These are phyloP conservation scores for Cryptococcus sp. DNA, from an alignment of 1,284 basidiomycete genomes.

Conservation along the genomic window DNA sequence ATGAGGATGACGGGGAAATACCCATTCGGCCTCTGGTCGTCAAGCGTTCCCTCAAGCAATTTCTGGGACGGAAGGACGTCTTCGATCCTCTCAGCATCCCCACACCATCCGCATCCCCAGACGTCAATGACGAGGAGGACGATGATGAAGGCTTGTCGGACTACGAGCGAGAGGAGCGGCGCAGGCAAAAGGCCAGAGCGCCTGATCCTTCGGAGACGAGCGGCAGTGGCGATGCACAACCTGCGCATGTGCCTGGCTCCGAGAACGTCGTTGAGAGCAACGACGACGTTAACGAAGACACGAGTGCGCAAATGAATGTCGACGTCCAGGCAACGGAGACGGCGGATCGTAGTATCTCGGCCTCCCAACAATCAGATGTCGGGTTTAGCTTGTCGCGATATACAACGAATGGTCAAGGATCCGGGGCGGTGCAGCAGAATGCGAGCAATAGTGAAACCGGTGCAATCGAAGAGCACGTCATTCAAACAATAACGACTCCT, in stretches of 20 bases:
- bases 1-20: slow-evolving; percentile 9
- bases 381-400: neutral
- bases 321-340: neutral
- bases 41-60: neutral
- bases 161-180: slow-evolving; percentile 24
- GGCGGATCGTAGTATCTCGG: neutral
- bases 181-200: slow-evolving; percentile 5
- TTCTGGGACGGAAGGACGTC: neutral
- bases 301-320: neutral
- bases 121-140: slow-evolving; percentile 15
- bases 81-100: slow-evolving; percentile 16
- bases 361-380: neutral
- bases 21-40: slow-evolving; percentile 5
- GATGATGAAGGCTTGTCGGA: slow-evolving; percentile 21
- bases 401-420: neutral
- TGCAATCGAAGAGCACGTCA: neutral
- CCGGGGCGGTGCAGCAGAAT: neutral
- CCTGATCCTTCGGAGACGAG: neutral
- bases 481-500: neutral
- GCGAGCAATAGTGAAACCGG: neutral
- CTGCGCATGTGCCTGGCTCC: neutral
- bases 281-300: neutral
- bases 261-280: neutral
- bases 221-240: neutral
- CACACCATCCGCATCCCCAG: slow-evolving; percentile 4